A percentile compares a stretch with the other conserved stretches of the same genome.
Conservation (phyloP, 495 filamentous ascomycete genomes). For the Pyrenopolyporus hunteri region DNA sequence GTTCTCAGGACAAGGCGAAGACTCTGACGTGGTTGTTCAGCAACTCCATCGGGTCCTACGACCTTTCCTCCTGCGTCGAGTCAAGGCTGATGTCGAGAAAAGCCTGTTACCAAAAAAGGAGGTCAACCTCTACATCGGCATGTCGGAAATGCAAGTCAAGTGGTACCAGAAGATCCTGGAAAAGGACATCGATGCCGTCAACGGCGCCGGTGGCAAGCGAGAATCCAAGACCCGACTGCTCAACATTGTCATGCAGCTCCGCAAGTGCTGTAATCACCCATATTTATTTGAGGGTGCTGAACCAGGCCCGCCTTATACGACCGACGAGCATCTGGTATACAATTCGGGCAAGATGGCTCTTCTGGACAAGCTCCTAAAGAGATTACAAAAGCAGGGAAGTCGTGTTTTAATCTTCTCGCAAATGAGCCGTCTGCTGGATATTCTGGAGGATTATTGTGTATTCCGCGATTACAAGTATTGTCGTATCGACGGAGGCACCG, state of each 20-base stretch:
- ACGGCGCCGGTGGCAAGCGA: constrained; percentile 92
- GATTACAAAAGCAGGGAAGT: constrained; percentile 84
- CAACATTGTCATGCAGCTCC: constrained; percentile 99
- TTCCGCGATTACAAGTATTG: constrained; percentile 95
- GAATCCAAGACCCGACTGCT: constrained; percentile 99
- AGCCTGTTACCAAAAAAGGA: constrained; percentile 97
- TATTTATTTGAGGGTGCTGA: constrained; percentile 99
- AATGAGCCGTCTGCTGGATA: constrained; percentile 97
- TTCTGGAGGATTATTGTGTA: constrained; percentile 97
- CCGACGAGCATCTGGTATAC: constrained; percentile 91
- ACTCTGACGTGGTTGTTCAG: constrained; percentile 96
- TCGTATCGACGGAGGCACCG: constrained; percentile 95
- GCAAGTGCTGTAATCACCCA: constrained; percentile 99
- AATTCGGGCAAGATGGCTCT: constrained; percentile 98
- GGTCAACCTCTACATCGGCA: constrained; percentile 94
- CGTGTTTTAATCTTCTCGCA: constrained; percentile 98
- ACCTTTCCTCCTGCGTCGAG: constrained; percentile 92
- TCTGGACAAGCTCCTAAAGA: constrained; percentile 87
- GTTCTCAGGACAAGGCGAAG: constrained; percentile 87
- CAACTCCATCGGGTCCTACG: constrained; percentile 93
- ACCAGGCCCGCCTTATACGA: constrained; percentile 96
- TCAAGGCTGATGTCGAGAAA: constrained; percentile 99
- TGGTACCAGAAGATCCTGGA: constrained; percentile 99
- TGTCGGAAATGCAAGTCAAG: constrained; percentile 99
- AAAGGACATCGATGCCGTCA: constrained; percentile 99